These are phyloP conservation scores for Euphorbia celastroides DNA, from an alignment of 441 rosid genomes.

Conservation along the genomic window DNA sequence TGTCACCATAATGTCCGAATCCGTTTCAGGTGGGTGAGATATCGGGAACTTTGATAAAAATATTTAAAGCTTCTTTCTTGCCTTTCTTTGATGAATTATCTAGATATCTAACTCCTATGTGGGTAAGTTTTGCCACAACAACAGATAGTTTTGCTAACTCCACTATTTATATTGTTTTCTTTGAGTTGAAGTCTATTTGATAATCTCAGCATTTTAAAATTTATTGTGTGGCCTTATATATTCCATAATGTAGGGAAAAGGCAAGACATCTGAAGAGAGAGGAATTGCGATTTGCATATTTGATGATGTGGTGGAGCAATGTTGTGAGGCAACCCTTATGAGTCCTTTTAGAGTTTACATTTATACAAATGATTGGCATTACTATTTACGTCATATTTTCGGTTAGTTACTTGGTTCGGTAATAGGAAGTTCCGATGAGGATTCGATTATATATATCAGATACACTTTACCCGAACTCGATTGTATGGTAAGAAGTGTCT, in stretches of 20 bases:
- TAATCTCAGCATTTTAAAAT: too few species aligned
- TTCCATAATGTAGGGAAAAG: slow-evolving; percentile 64
- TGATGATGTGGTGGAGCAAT: slow-evolving; percentile 99
- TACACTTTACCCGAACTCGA: too few species aligned
- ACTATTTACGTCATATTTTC: too few species aligned
- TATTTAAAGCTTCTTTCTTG: slow-evolving; percentile 85
- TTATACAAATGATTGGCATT: slow-evolving; percentile 9
- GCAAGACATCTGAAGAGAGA: slow-evolving; percentile 98
- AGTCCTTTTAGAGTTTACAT: slow-evolving; percentile 12
- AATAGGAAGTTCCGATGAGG: too few species aligned
- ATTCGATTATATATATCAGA: too few species aligned
- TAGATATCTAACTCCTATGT: slow-evolving; percentile 96
- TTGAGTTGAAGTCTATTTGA: neutral
- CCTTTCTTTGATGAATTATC: slow-evolving; percentile 94
- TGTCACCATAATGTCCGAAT: slow-evolving; percentile 11
- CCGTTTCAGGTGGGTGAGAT: slow-evolving; percentile 88
- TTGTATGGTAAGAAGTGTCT: too few species aligned
- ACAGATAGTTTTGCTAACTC: neutral
- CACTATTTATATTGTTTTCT: neutral
- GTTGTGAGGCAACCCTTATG: slow-evolving; percentile 92
- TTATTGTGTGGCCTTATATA: neutral
- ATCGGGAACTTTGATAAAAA: slow-evolving; percentile 95
- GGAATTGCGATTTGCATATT: slow-evolving; percentile 99
- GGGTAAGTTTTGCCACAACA: slow-evolving; percentile 59
- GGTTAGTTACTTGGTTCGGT: too few species aligned